phyloP scores from a whole-genome alignment of 2,329 filamentous ascomycete species.

The Diplodia sapinea region DNA sequence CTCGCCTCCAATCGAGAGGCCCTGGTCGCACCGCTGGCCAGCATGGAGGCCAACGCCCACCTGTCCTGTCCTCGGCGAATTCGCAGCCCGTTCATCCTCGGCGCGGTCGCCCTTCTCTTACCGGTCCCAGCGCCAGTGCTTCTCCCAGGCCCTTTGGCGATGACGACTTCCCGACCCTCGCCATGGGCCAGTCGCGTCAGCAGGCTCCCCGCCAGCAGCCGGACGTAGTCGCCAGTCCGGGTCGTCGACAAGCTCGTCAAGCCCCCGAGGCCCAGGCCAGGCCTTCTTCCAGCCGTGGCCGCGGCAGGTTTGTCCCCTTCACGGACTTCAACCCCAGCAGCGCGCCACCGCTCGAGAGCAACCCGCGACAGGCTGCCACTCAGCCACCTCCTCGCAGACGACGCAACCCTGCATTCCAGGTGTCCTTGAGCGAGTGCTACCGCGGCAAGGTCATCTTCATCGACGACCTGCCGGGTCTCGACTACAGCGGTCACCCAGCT shows the following conservation, averaged over 20 bases:
- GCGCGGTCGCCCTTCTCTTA: too few relatives aligned
- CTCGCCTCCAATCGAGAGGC: neutral
- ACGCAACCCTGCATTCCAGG: neutral
- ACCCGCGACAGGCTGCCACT: neutral
- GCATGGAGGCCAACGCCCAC: neutral
- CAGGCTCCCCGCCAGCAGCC: neutral
- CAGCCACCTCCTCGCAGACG: neutral
- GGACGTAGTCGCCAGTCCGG: fast-evolving
- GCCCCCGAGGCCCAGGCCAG: neutral
- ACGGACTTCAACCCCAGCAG: neutral
- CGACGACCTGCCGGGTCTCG: neutral
- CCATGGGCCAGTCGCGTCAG: neutral
- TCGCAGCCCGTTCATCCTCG: too few relatives aligned
- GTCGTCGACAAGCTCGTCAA: too few relatives aligned
- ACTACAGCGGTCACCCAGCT: neutral
- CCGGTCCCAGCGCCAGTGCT: neutral
- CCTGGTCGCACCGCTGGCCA: neutral
- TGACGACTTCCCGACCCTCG: neutral
- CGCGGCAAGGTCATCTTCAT: constrained; percentile 10
- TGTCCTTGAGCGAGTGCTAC: neutral
- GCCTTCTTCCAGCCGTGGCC: neutral
- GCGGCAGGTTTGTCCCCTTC: neutral
- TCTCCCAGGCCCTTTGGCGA: neutral
- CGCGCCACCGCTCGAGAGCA: neutral
- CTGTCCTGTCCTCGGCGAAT: neutral